Evolutionary conservation across 1,284 basidiomycete genomes (phyloP).

Genomic region (Grifola frondosa): DNA sequence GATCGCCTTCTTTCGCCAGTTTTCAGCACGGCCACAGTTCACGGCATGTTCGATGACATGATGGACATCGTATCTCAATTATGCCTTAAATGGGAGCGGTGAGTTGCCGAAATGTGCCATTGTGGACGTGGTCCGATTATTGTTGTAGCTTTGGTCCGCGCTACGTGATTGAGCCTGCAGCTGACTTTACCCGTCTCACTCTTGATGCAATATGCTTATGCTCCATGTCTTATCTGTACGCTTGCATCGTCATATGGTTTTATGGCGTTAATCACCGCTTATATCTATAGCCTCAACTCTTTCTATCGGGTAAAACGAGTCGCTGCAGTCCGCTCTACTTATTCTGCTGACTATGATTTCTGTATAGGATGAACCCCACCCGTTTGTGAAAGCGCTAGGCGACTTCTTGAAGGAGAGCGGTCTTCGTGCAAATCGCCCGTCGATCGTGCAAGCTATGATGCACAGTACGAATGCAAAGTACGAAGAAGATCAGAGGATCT

Average conservation of each 20-base stretch:
- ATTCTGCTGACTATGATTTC: not conserved
- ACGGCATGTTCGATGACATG: conserved; percentile 50
- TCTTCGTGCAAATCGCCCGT: conserved; percentile 34
- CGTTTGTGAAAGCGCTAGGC: conserved; percentile 44
- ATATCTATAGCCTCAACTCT: conserved; percentile 22
- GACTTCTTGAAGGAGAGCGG: conserved; percentile 41
- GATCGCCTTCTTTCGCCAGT: conserved; percentile 54
- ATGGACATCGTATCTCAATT: conserved; percentile 48
- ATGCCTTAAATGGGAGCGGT: conserved; percentile 47
- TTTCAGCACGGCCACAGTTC: conserved; percentile 46
- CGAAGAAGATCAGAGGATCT: conserved; percentile 37
- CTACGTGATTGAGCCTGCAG: conserved; percentile 41
- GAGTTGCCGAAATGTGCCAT: conserved; percentile 1
- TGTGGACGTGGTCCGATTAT: not conserved
- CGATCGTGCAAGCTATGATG: conserved; percentile 39
- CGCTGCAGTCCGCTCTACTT: not conserved
- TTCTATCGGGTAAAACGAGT: conserved; percentile 20
- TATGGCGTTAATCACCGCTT: not conserved
- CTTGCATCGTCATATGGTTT: conserved; percentile 5
- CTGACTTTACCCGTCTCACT: conserved; percentile 49
- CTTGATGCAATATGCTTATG: conserved; percentile 46
- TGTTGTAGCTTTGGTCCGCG: conserved; percentile 40
- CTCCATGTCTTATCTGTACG: conserved; percentile 43
- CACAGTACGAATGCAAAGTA: conserved; percentile 37
- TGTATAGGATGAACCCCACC: conserved; percentile 34